Base-by-base conservation (phyloP, 225 moss, liverwort and hornwort species). In the Anthoceros angustus region DNA sequence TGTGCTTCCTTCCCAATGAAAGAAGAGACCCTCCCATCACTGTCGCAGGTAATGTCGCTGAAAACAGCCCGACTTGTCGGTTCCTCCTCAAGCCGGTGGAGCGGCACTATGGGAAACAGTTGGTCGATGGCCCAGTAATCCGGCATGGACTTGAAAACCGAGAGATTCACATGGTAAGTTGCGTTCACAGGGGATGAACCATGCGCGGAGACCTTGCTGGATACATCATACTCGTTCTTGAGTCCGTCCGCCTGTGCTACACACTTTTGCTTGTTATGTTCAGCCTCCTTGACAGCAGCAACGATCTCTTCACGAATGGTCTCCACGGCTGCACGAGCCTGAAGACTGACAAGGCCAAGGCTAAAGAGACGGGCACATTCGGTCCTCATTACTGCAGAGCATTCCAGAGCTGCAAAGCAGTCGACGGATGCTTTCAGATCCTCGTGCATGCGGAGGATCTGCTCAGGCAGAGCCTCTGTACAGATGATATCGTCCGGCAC, bases 31-130 rank as follows among this genome's bases (percentile, higher is more conserved):
- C 79, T 92, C 20, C 91, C 91, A 67, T 92, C 91, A 46, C 91
- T 86, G 75, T 92, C 91, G 71, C 91, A 92, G 43, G 91, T 92
- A 79, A 92, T 77, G 71, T 92, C 91, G 64, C 77, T 84, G 9
- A 92, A 84, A 16, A 82, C 73, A 42, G 88, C 84, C 68, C 75
- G 75, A 4, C 79, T 77, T 5, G 75, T 80, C 4, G 91, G 91
- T 79, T 76, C 83, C 74, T 88, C 86, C 40, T 77, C 69, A 43
- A 92, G 48, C 23, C 91, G 88, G 42, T 92, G 91, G 65, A 92
- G 67, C 23, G 91, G 91, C 68, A 88, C 80, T 18, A 92, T 73
- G 12, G 91, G 91, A 61, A 86, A 92, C 9, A 86, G 66, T 64
- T 92, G 91, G 62, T 67, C 73, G 61, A 92, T 88, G 21, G 86